Base-by-base conservation (phyloP, 306 rosid genomes). In the Hippophae rhamnoides region DNA sequence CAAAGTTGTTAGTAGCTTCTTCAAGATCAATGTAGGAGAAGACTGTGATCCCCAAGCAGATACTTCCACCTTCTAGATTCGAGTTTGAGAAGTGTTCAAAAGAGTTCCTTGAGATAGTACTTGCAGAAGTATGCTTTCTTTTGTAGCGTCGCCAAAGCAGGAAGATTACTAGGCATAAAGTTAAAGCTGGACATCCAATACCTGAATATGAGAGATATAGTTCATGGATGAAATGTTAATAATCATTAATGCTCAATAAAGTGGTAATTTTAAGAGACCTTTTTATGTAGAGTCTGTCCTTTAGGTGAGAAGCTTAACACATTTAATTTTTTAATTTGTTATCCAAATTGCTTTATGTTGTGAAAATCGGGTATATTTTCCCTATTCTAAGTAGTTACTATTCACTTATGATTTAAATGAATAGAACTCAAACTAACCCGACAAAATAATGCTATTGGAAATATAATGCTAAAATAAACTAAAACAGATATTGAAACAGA, bases 11-110 rank as follows among this genome's bases (percentile, higher is more conserved):
- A 0, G 95, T 83, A 13, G 90, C 87, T 59, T 68, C 74, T 68
- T 69, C 74, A n/a, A 86, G 87, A 57, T 83, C 90, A 2, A 8
- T 55, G 26, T 83, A 81, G 10, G 86, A 65, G 64, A 83, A 79
- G 44, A 83, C 59, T 1, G 78, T 80, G 14, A 81, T 62, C 8
- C 76, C 77, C 58, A 65, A 79, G 72, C 56, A 76, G 62, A 72
- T 54, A 5, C 65, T 67, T 13, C 49, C 63, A 26, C 26, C 67
- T 62, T 84, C 81, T 25, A 13, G 5, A 60, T 74, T 77, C 13
- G 61, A 41, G 64, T 65, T 70, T 48, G 52, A 47, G 66, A 54
- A 8, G 1, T 68, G 74, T 43, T 60, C 67, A 44, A 59, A 47
- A 27, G 56, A 41, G 58, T 73, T 66, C 64, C 68, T 58, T 27